Evolutionary conservation across 768 basidiomycete species (phyloP), one percentile per base, ranked within the genome.

Genomic region (Auriscalpium vulgare): DNA sequence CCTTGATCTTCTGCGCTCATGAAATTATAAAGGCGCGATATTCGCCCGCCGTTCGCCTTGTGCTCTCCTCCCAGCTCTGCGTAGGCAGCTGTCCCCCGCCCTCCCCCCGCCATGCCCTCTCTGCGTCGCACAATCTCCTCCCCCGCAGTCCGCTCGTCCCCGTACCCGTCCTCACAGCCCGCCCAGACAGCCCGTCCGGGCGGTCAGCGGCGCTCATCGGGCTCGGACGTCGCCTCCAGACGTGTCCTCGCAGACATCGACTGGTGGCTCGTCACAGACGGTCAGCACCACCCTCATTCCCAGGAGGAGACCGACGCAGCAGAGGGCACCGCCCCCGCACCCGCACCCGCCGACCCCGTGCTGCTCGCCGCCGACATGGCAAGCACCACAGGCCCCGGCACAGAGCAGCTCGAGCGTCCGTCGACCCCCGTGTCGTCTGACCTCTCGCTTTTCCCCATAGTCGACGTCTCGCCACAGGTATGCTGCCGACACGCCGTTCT

Each of bases 221-320:
- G 81, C 58, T 87, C 87, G 62, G 83, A 87, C 66, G 80, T 79
- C 37, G 69, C 67, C 62, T 74, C 69, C 60, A 78, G 89, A 66
- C 78, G 87, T 62, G 87, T 91, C 63, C 78, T 91, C 58, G 88
- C 87, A 37, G 89, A 91, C 74, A 85, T 91, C 65, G 88, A 90
- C 68, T 91, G 89, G 88, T 91, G 88, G 88, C 80, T 76, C 64
- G 88, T 91, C 62, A 73, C 79, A 59, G 87, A 84, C 58, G 84
- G 85, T 60, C 88, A 91, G 72, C 78, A 75, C 70, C 77, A 78
- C 65, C 71, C 69, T 66, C 75, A 74, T 64, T 74, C 71, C 60
- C 69, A 67, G 62, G 75, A 74, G 66, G 62, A 66, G 51, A 68
- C 66, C 55, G 69, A 68, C 47, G 55, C 52, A 51, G 69, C 56